These are phyloP conservation scores for Allium cepa DNA, from an alignment of 106 monocot species.

Conservation along the genomic window DNA sequence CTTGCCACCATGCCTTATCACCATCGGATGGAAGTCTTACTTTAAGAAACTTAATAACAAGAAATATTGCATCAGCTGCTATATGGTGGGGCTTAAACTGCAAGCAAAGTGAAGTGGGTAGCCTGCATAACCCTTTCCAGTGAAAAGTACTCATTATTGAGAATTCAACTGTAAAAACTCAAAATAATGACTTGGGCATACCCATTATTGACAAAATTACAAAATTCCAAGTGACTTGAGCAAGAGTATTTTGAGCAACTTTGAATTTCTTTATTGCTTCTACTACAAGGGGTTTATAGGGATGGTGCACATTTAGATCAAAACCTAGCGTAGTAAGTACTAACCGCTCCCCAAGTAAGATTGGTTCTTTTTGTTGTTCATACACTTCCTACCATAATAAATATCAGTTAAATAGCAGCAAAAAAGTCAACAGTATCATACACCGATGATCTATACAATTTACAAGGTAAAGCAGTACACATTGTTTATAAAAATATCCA, in stretches of 20 bases:
- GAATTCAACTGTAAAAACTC: conserved; percentile 7
- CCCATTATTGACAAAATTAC: conserved; percentile 83
- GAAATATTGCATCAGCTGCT: conserved; percentile 94
- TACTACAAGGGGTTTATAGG: conserved; percentile 92
- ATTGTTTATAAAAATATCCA: no score
- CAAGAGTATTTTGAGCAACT: conserved; percentile 93
- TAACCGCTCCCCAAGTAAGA: conserved; percentile 78
- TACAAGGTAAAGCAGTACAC: no score
- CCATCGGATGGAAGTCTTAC: conserved; percentile 94
- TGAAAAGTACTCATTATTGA: conserved; percentile 11
- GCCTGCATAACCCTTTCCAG: conserved; percentile 52
- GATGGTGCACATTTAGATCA: conserved; percentile 89
- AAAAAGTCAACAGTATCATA: no score
- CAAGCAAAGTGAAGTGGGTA: conserved; percentile 92
- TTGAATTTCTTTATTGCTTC: conserved; percentile 98
- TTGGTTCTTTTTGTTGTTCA: conserved; percentile 91
- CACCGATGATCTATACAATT: no score
- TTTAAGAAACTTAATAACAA: conserved; percentile 95
- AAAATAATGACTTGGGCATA: conserved; percentile 29
- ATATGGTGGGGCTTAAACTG: conserved; percentile 99
- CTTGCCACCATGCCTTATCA: conserved; percentile 92
- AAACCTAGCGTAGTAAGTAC: conserved; percentile 92
- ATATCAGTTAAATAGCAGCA: not conserved
- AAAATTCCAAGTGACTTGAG: conserved; percentile 98
- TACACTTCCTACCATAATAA: conserved; percentile 69